These are phyloP conservation scores for Pichia inconspicua DNA, from an alignment of 1,139 yeast species.

Conservation along the genomic window DNA sequence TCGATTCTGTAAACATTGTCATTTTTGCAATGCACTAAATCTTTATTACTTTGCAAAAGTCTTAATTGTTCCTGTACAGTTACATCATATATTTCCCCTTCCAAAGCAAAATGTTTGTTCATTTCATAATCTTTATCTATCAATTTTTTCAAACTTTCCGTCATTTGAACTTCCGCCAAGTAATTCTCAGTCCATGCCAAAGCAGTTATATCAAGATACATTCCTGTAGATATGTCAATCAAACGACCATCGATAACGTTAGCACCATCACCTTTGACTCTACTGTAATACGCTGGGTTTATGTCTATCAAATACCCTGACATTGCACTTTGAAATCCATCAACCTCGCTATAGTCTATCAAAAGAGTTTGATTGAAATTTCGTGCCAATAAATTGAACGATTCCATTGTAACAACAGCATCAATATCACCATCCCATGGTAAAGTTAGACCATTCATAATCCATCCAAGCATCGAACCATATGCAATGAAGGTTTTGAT, in stretches of 20 bases:
- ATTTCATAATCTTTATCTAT: slow-evolving; percentile 34
- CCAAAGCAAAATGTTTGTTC: slow-evolving; percentile 20
- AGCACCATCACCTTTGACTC: slow-evolving; percentile 33
- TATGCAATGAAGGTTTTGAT: slow-evolving; percentile 52
- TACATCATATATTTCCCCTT: slow-evolving; percentile 8
- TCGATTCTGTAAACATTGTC: slow-evolving; percentile 40
- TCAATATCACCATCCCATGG: slow-evolving; percentile 64
- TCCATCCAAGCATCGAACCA: slow-evolving; percentile 54
- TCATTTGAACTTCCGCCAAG: slow-evolving; percentile 17
- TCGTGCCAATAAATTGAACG: slow-evolving; percentile 35
- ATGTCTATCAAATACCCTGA: slow-evolving; percentile 46
- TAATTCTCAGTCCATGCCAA: slow-evolving; percentile 32
- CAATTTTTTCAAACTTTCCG: slow-evolving; percentile 24
- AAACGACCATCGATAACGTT: slow-evolving; percentile 57
- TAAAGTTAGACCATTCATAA: slow-evolving; percentile 49
- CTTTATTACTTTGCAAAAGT: slow-evolving; percentile 20
- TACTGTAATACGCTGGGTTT: slow-evolving; percentile 33
- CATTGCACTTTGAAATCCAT: slow-evolving; percentile 29
- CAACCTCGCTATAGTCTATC: slow-evolving; percentile 32
- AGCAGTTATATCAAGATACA: slow-evolving; percentile 54
- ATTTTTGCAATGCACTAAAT: slow-evolving; percentile 45
- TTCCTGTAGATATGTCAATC: slow-evolving; percentile 46
- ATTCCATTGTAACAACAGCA: slow-evolving; percentile 42
- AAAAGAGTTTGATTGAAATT: slow-evolving; percentile 42
- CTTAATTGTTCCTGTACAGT: slow-evolving; percentile 13